Conservation (phyloP, 2,329 filamentous ascomycete species). For the Cladosporium sp. region DNA sequence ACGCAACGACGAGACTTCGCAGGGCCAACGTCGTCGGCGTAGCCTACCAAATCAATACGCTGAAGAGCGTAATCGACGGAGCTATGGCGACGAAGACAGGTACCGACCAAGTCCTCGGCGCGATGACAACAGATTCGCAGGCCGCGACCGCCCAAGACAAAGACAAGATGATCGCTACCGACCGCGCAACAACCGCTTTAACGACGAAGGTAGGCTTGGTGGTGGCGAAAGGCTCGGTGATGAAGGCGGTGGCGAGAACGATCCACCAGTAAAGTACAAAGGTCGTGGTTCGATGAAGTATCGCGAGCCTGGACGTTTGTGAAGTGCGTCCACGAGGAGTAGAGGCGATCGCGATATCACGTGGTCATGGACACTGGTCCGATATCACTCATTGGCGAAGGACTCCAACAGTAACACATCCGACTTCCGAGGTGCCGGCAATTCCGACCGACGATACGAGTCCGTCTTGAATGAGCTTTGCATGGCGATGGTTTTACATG, state of each 20-base stretch:
- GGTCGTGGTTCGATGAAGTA: constrained; percentile 44
- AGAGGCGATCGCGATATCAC: neutral
- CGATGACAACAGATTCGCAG: constrained; percentile 24
- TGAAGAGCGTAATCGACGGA: constrained; percentile 25
- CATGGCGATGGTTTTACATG: neutral
- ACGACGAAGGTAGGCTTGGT: constrained; percentile 45
- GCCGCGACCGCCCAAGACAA: constrained; percentile 21
- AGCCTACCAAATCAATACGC: constrained; percentile 41
- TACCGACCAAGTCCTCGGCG: constrained; percentile 34
- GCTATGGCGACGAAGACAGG: constrained; percentile 28
- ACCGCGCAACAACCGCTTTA: constrained; percentile 38
- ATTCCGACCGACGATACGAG: neutral
- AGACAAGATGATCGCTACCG: constrained; percentile 30
- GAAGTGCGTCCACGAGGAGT: neutral
- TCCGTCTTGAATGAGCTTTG: neutral
- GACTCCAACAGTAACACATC: neutral
- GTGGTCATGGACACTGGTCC: neutral
- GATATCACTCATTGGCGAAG: neutral
- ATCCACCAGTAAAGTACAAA: constrained; percentile 41
- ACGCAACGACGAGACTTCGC: constrained; percentile 19
- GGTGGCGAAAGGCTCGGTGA: constrained; percentile 16
- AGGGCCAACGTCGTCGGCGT: constrained; percentile 34
- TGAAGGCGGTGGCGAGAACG: constrained; percentile 25
- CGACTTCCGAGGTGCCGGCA: neutral
- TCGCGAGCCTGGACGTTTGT: constrained; percentile 32